These are phyloP conservation scores for Blastobotrys parvus DNA, from an alignment of 805 yeast genomes.

Conservation along the genomic window DNA sequence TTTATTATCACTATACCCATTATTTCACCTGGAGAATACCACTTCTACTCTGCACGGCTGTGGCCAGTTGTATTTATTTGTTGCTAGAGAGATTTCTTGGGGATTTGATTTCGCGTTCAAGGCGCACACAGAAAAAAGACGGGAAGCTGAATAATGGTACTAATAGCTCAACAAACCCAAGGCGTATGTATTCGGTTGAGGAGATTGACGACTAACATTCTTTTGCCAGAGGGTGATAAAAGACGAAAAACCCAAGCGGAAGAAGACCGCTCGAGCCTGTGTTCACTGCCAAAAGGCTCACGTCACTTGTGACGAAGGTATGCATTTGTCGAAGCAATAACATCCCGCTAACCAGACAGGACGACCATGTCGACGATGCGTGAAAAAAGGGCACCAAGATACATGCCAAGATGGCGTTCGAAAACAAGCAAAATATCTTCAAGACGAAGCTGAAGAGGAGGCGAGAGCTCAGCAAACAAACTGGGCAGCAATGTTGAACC, in stretches of 20 bases:
- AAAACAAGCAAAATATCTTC: slow-evolving; percentile 61
- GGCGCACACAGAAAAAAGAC: no score
- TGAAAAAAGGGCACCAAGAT: slow-evolving; percentile 49
- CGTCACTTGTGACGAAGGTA: slow-evolving; percentile 64
- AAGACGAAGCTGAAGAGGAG: slow-evolving; percentile 41
- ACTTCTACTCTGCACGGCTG: no score
- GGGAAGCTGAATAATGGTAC: no score
- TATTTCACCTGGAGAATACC: no score
- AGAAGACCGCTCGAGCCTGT: slow-evolving; percentile 77
- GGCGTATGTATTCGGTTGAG: no score
- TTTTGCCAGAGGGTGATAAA: no score
- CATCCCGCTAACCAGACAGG: slow-evolving; percentile 19
- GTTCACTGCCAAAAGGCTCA: slow-evolving; percentile 81
- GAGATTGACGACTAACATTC: no score
- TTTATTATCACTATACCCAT: no score
- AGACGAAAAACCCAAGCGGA: slow-evolving; percentile 25
- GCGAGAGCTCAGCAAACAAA: neutral
- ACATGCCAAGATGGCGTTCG: slow-evolving; percentile 83
- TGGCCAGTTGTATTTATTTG: no score
- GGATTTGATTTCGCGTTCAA: no score
- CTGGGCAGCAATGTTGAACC: slow-evolving; percentile 1
- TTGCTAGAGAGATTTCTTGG: no score
- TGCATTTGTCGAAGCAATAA: neutral
- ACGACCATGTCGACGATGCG: slow-evolving; percentile 73
- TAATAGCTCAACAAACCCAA: no score